Evolutionary conservation across 2,329 filamentous ascomycete species (phyloP).

Genomic region (Dactylellina haptotyla): DNA sequence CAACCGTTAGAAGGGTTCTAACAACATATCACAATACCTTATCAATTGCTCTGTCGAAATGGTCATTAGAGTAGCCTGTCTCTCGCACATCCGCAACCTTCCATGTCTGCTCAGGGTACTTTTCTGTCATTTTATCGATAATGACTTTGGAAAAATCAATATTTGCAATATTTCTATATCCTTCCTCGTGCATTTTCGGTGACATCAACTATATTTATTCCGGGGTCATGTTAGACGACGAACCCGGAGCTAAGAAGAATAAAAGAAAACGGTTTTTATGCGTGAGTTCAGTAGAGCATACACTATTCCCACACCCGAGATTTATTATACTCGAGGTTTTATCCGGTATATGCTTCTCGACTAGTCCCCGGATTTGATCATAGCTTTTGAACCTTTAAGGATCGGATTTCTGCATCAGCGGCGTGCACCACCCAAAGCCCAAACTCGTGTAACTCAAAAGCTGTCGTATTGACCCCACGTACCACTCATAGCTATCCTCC

Average conservation of each 20-base stretch:
- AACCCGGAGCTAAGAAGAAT: too few species aligned
- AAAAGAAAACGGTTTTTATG: constrained; percentile 3
- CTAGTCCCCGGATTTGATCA: constrained; percentile 32
- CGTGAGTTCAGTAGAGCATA: constrained; percentile 21
- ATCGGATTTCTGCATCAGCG: constrained; percentile 4
- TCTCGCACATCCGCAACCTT: constrained; percentile 55
- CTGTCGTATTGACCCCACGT: too few species aligned
- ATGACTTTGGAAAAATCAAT: constrained; percentile 56
- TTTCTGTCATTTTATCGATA: constrained; percentile 55
- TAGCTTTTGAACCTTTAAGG: constrained; percentile 42
- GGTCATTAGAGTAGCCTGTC: constrained; percentile 36
- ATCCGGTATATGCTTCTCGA: constrained; percentile 55
- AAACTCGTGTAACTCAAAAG: too few species aligned
- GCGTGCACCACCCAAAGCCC: too few species aligned
- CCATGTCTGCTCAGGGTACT: constrained; percentile 54
- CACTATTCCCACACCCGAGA: constrained; percentile 55
- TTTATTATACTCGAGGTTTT: constrained; percentile 52
- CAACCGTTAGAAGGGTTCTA: too few species aligned
- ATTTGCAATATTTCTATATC: constrained; percentile 54
- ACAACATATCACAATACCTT: too few species aligned
- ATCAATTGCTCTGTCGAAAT: constrained; percentile 55
- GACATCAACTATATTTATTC: constrained; percentile 47
- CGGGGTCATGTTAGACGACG: too few species aligned
- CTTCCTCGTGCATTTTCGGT: constrained; percentile 49
- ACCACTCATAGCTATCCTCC: constrained; percentile 56